phyloP scores from a whole-genome alignment of 176 grass and related monocot species.

The Tillandsia leiboldiana region DNA sequence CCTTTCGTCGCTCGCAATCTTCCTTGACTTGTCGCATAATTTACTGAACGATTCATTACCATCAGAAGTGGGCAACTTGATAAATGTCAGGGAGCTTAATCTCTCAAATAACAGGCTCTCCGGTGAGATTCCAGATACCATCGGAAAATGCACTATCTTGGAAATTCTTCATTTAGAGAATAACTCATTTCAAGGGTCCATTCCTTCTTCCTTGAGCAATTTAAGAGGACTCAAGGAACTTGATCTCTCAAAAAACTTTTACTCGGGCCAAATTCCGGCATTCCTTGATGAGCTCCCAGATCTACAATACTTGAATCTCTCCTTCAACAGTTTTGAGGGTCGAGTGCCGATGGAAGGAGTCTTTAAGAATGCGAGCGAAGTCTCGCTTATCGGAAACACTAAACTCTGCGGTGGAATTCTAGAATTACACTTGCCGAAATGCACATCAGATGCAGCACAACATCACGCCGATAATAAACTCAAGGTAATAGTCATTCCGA shows the following conservation, averaged over 20 bases:
- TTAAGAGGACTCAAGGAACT: conserved; percentile 20
- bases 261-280: conserved; percentile 20
- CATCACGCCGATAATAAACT: not conserved
- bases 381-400: not conserved
- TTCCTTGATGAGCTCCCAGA: not conserved
- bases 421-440: conserved; percentile 1
- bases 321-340: conserved; percentile 2
- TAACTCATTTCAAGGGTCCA: conserved; percentile 28
- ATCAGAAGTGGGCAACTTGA: conserved; percentile 21
- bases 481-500: not conserved
- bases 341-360: not conserved
- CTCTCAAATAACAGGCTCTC: conserved; percentile 26
- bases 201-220: conserved; percentile 21
- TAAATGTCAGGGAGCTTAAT: not conserved
- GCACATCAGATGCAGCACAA: not conserved
- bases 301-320: conserved; percentile 15
- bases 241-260: conserved; percentile 24
- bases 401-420: not conserved
- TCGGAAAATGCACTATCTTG: conserved; percentile 13
- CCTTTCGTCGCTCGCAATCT: not conserved
- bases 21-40: conserved; percentile 22
- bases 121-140: conserved; percentile 17
- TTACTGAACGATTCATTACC: conserved; percentile 15
- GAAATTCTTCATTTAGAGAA: conserved; percentile 12
- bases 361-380: not conserved